These are phyloP conservation scores for Pleurotus cornucopiae DNA, from an alignment of 768 basidiomycete genomes.

Conservation along the genomic window DNA sequence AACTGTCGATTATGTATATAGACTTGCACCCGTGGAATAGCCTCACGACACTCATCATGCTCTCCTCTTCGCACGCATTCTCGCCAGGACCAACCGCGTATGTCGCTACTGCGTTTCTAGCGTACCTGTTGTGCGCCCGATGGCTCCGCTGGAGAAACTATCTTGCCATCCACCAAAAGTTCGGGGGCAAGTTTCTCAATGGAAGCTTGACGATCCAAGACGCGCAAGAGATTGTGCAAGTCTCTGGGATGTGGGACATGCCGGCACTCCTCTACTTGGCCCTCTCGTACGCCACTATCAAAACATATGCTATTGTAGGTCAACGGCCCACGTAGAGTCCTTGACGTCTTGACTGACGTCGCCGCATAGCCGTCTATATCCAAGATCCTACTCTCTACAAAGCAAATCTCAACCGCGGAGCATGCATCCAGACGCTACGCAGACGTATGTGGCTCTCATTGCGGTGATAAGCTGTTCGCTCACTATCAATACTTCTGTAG, in stretches of 20 bases:
- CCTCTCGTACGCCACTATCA: constrained; percentile 45
- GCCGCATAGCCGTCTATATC: constrained; percentile 39
- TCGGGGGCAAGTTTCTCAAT: constrained; percentile 22
- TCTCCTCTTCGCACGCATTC: too few species aligned
- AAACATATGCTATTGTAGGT: constrained; percentile 46
- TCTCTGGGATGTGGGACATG: constrained; percentile 38
- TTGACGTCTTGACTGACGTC: neutral
- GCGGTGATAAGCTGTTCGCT: neutral
- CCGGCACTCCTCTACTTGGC: constrained; percentile 34
- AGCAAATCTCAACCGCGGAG: constrained; percentile 31
- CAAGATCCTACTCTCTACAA: constrained; percentile 35
- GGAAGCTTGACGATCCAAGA: constrained; percentile 36
- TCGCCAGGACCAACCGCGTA: too few species aligned
- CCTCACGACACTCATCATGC: too few species aligned
- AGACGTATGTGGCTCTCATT: constrained; percentile 34
- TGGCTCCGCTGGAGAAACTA: constrained; percentile 37
- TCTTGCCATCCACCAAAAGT: constrained; percentile 36
- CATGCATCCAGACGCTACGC: constrained; percentile 38
- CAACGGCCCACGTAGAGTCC: neutral
- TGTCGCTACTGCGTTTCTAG: neutral
- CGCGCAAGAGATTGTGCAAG: constrained; percentile 37
- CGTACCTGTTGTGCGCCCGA: constrained; percentile 30
- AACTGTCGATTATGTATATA: too few species aligned
- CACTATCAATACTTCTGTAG: constrained; percentile 18
- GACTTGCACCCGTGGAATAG: too few species aligned